Evolutionary conservation across 169 alveolate species (phyloP), one percentile per base, ranked within the genome.

Genomic region (Babesia ovis): DNA sequence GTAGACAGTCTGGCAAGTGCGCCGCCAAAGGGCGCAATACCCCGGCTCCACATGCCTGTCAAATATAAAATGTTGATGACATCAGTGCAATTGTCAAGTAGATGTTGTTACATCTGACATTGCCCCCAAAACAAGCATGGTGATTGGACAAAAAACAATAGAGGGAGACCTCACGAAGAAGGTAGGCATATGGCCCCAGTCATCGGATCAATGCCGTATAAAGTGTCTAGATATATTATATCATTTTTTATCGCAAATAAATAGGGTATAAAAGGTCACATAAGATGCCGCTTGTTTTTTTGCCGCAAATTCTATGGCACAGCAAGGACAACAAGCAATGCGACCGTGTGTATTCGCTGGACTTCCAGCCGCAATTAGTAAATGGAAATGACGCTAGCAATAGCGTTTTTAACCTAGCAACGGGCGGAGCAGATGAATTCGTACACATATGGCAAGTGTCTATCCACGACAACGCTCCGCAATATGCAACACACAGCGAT

Each of bases 391-490:
- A 32, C 42, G 71, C 39, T 0, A 25, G 29, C 20, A 34, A 39
- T 34, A 31, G 46, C n/a, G 35, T 42, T 11, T 56, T 72, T 23
- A 67, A 74, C n/a, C 42, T 93, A 45, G 97, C 96, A 16, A 92
- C 97, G 8, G 95, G 95, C 27, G 97, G 97, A 27, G 97, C 97
- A 1, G 97, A 93, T 58, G 97, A 93, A 51, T 93, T 93, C 72
- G 92, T 93, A 14, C 97, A 93, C 64, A 89, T 93, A 43, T 91
- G 95, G 96, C 88, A 90, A 39, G 85, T 91, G 32, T 76, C 84
- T 43, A 89, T 91, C 6, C 89, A 91, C 22, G 89, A 86, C 58
- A 81, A 85, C 69, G 84, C 91, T 55, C 90, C 92, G 56, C 89
- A 86, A 53, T 86, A 86, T 43, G 88, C 92, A 39, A 69, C 93